A percentile compares a stretch with the other conserved stretches of the same genome.
These are phyloP conservation scores for Botryotinia globosa DNA, from an alignment of 2,329 filamentous ascomycete genomes.

Conservation along the genomic window DNA sequence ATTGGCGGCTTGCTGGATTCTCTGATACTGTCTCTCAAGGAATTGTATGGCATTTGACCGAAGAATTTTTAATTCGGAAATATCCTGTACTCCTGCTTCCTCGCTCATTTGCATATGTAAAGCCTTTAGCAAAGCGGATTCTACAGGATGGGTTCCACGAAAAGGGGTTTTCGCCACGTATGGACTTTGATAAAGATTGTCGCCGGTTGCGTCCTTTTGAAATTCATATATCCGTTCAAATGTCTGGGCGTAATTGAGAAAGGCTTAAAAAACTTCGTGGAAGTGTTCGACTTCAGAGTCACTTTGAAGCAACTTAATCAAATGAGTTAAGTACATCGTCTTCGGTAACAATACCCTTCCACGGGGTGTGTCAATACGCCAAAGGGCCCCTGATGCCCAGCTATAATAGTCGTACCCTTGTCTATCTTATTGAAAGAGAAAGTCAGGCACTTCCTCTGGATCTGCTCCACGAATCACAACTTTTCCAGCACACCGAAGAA, in stretches of 20 bases:
- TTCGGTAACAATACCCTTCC: not conserved
- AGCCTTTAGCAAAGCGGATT: not conserved
- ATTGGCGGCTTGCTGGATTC: not conserved
- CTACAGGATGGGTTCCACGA: not conserved
- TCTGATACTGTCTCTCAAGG: not conserved
- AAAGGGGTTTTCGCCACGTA: not conserved
- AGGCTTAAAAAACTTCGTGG: not conserved
- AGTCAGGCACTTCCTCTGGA: not conserved
- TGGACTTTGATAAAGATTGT: not conserved
- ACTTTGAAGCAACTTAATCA: not conserved
- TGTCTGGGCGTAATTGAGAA: not conserved
- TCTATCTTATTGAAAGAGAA: not conserved
- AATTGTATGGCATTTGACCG: not conserved
- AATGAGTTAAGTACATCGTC: not conserved
- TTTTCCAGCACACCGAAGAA: not conserved
- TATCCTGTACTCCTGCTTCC: not conserved
- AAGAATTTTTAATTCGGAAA: not conserved
- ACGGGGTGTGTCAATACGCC: too few species aligned
- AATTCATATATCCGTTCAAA: not conserved
- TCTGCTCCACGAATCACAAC: not conserved
- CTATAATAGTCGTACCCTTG: rapidly evolving
- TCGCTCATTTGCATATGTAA: not conserved
- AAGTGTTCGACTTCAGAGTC: not conserved
- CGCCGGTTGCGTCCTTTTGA: too few species aligned
- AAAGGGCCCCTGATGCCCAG: rapidly evolving